phyloP scores from a whole-genome alignment of 306 rosid species.

The Carpinus fangiana region DNA sequence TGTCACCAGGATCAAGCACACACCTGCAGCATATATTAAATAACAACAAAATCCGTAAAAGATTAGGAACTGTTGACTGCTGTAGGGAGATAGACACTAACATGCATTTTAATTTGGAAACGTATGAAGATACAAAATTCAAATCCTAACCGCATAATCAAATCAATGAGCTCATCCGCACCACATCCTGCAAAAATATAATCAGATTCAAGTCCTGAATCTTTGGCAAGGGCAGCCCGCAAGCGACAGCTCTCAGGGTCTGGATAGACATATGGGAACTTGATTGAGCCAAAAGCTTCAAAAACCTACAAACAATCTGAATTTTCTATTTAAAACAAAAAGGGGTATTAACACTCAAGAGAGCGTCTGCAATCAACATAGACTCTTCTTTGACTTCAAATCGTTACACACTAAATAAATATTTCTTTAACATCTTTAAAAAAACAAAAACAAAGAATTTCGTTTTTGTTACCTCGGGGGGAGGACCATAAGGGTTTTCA shows the following conservation, averaged over 20 bases:
- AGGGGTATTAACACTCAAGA: conserved; percentile 3
- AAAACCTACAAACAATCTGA: conserved; percentile 59
- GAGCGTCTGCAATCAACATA: neutral
- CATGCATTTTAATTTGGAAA: conserved; percentile 17
- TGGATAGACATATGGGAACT: conserved; percentile 86
- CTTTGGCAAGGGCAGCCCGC: conserved; percentile 90
- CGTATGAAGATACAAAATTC: neutral
- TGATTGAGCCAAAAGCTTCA: conserved; percentile 78
- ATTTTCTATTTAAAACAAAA: conserved; percentile 30
- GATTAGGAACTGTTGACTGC: neutral
- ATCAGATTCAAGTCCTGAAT: conserved; percentile 85
- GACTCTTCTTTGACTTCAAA: neutral
- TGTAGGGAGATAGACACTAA: conserved; percentile 14
- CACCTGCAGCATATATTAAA: conserved; percentile 54
- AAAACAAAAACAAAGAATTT: conserved; percentile 13
- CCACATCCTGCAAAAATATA: conserved; percentile 95
- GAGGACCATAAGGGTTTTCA: conserved; percentile 98
- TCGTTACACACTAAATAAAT: neutral
- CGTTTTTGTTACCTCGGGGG: conserved; percentile 67
- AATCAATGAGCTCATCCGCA: conserved; percentile 94
- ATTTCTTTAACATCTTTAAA: neutral
- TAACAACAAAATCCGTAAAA: conserved; percentile 18
- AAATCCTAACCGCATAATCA: conserved; percentile 80
- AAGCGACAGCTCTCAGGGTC: conserved; percentile 88
- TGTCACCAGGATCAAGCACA: conserved; percentile 93